Evolutionary conservation across 257 asterid genomes (phyloP).

Genomic region (Ajuga chamaepitys): DNA sequence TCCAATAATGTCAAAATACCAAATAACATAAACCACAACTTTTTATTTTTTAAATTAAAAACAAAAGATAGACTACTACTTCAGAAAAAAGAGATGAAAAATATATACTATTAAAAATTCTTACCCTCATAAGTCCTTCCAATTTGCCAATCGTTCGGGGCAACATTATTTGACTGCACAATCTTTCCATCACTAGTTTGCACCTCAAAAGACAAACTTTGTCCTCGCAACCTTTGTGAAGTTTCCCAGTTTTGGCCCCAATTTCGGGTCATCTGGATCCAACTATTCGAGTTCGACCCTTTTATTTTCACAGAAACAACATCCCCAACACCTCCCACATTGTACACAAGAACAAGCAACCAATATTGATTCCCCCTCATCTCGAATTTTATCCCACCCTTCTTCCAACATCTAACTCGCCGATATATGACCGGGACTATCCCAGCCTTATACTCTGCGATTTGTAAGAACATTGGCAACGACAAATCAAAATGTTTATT

Average conservation of each 20-base stretch:
- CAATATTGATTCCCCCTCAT: constrained; percentile 27
- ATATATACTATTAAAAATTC: too few relatives aligned
- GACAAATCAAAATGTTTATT: constrained; percentile 32
- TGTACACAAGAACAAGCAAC: constrained; percentile 20
- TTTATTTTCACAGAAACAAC: constrained; percentile 17
- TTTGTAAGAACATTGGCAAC: constrained; percentile 21
- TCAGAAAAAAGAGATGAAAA: too few relatives aligned
- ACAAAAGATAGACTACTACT: too few relatives aligned
- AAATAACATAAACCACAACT: too few relatives aligned
- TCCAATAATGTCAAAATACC: too few relatives aligned
- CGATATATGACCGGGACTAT: constrained; percentile 25
- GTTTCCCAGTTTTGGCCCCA: constrained; percentile 46
- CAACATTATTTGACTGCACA: constrained; percentile 7
- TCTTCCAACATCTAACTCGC: constrained; percentile 24
- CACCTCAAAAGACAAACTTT: constrained; percentile 15
- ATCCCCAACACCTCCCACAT: constrained; percentile 44
- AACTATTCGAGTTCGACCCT: constrained; percentile 12
- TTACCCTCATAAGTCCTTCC: constrained; percentile 15
- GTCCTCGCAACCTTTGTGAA: neutral
- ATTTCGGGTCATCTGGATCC: constrained; percentile 24
- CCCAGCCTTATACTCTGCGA: constrained; percentile 34
- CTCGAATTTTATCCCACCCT: constrained; percentile 28
- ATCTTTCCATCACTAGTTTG: constrained; percentile 19
- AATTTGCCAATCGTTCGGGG: constrained; percentile 16
- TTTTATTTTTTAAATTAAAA: too few relatives aligned